Evolutionary conservation across 2,329 filamentous ascomycete genomes (phyloP).

Genomic region (Penicillium sp.): DNA sequence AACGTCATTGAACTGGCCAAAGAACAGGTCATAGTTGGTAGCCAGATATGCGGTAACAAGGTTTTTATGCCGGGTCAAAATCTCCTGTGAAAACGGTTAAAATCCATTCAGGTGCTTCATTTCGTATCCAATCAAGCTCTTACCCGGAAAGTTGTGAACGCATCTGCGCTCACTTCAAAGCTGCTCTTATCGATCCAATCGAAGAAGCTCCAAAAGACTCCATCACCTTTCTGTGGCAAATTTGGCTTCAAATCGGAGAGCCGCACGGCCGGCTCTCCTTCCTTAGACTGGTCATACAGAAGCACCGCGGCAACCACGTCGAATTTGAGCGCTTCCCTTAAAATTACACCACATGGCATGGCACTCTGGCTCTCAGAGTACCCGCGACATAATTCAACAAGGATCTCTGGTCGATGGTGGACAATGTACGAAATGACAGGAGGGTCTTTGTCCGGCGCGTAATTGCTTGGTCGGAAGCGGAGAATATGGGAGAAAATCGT

Average conservation of each 20-base stretch:
- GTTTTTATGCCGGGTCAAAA: conserved; percentile 90
- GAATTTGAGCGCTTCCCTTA: conserved; percentile 87
- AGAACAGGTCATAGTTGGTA: conserved; percentile 92
- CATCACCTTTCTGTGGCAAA: conserved; percentile 71
- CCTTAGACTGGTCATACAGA: conserved; percentile 82
- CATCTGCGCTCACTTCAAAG: conserved; percentile 95
- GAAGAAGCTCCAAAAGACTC: conserved; percentile 96
- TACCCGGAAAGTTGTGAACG: conserved; percentile 95
- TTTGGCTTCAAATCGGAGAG: conserved; percentile 76
- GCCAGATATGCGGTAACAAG: conserved; percentile 84
- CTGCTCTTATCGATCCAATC: conserved; percentile 95
- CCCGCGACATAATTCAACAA: conserved; percentile 83
- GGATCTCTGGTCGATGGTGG: conserved; percentile 79
- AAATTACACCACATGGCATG: conserved; percentile 83
- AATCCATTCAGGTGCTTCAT: background rate
- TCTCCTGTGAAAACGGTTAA: conserved; percentile 61
- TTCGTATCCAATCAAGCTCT: conserved; percentile 26
- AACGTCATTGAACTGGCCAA: conserved; percentile 82
- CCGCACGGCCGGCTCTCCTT: conserved; percentile 72
- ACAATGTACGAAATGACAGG: conserved; percentile 87
- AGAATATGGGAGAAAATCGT: conserved; percentile 95
- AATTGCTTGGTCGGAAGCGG: conserved; percentile 71
- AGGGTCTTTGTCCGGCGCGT: conserved; percentile 69
- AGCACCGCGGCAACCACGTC: conserved; percentile 89
- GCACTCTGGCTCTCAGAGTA: conserved; percentile 90